Evolutionary conservation across 2,329 filamentous ascomycete species (phyloP).

Genomic region (Cladosporium velox): DNA sequence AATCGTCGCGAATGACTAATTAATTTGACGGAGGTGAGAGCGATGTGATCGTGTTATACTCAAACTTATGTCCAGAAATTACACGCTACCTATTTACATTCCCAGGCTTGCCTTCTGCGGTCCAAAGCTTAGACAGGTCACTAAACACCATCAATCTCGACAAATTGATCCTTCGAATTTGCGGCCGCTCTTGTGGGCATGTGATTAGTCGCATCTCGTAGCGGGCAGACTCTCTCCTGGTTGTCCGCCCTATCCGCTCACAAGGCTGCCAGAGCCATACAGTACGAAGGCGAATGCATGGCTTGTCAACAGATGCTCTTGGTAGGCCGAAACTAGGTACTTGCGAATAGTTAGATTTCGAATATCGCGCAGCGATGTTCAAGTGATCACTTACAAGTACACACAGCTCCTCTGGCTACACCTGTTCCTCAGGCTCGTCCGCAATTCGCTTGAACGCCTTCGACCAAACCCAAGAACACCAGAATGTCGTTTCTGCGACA

Average conservation of each 20-base stretch:
- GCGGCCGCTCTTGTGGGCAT: not conserved
- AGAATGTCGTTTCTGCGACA: constrained; percentile 3
- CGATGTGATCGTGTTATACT: not conserved
- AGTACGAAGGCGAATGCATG: not conserved
- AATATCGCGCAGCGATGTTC: not conserved
- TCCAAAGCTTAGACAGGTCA: not conserved
- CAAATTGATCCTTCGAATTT: not conserved
- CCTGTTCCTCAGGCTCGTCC: not conserved
- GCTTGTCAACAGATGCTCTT: not conserved
- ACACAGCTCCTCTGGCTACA: not conserved
- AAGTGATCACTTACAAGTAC: not conserved
- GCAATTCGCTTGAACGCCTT: not conserved
- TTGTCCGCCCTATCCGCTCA: not conserved
- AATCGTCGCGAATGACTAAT: not conserved
- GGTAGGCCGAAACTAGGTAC: not conserved
- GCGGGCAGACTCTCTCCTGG: not conserved
- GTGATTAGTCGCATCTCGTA: not conserved
- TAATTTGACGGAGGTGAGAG: not conserved
- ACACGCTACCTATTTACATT: not conserved
- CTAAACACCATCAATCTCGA: not conserved
- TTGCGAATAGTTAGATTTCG: not conserved
- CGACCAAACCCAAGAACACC: constrained; percentile 9
- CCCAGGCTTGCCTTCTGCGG: not conserved
- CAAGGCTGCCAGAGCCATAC: not conserved
- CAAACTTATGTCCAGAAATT: not conserved